Percentiles rank a stretch among this genome's conserved stretches.
These are phyloP conservation scores for Clarkia xantiana DNA, from an alignment of 345 rosid genomes.

Conservation along the genomic window DNA sequence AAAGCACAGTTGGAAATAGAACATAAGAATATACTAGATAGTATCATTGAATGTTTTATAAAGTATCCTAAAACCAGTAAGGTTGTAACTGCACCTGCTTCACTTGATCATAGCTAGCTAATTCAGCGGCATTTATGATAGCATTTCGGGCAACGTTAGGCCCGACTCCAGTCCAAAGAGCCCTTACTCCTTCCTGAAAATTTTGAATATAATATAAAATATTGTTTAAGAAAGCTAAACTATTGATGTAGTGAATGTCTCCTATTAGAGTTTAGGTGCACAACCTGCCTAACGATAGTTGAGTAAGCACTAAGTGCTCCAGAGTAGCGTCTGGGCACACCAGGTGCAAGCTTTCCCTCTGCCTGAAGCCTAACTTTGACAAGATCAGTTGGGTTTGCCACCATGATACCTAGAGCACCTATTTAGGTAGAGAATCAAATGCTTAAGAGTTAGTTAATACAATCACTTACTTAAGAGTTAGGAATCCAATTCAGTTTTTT, in stretches of 20 bases:
- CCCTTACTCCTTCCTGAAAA: constrained; percentile 67
- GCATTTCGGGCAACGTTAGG: constrained; percentile 96
- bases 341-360: constrained; percentile 90
- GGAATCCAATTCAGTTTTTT: too few species aligned
- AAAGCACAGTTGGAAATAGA: constrained; percentile 8
- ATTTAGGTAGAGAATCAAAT: constrained; percentile 12
- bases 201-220: constrained; percentile 13
- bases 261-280: constrained; percentile 6
- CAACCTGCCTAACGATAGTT: constrained; percentile 82
- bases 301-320: constrained; percentile 94
- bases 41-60: neutral
- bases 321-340: constrained; percentile 86
- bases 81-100: constrained; percentile 38
- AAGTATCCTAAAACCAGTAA: neutral
- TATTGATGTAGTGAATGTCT: neutral
- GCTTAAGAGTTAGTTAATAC: neutral
- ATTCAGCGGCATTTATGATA: constrained; percentile 92
- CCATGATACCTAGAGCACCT: constrained; percentile 78
- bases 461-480: too few species aligned
- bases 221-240: constrained; percentile 6
- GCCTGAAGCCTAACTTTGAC: constrained; percentile 98
- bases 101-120: constrained; percentile 97
- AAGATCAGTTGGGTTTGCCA: constrained; percentile 98
- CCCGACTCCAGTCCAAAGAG: constrained; percentile 97
- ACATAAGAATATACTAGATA: neutral